A percentile compares a stretch with the other conserved stretches of the same genome.
phyloP scores from a whole-genome alignment of 2,329 filamentous ascomycete genomes.

The Ceratocystis variospora region DNA sequence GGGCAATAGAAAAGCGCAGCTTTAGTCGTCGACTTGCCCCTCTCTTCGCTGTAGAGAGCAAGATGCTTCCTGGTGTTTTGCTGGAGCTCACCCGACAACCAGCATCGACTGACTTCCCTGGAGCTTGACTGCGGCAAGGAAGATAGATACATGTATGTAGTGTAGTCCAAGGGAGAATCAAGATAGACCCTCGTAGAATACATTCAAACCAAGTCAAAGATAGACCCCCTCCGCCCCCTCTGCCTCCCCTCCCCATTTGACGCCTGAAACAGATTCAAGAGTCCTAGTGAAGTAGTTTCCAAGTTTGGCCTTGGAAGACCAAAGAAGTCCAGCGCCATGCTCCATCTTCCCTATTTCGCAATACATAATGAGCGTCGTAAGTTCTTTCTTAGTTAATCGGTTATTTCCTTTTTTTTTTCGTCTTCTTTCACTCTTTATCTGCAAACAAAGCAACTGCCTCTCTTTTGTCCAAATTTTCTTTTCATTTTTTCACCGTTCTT shows the following conservation, averaged over 20 bases:
- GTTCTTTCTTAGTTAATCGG: background rate
- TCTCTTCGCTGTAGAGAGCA: no score
- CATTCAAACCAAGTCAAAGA: background rate
- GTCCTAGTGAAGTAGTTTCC: background rate
- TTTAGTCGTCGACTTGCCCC: no score
- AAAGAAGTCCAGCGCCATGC: background rate
- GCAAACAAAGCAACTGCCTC: background rate
- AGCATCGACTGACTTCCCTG: no score
- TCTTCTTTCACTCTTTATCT: background rate
- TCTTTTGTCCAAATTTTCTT: background rate
- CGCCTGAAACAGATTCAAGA: background rate
- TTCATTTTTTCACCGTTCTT: background rate
- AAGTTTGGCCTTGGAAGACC: background rate
- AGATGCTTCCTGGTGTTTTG: no score
- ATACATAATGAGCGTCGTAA: background rate
- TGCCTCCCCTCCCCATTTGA: background rate
- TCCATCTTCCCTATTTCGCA: background rate
- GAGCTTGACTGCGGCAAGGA: background rate
- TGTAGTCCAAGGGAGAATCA: background rate
- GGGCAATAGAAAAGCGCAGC: no score
- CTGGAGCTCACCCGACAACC: no score
- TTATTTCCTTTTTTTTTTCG: conserved; percentile 1
- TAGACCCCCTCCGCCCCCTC: background rate
- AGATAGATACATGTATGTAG: background rate
- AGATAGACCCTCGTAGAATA: background rate